Evolutionary conservation across 2,329 filamentous ascomycete genomes (phyloP).

Genomic region (Scortechinia acanthostroma): DNA sequence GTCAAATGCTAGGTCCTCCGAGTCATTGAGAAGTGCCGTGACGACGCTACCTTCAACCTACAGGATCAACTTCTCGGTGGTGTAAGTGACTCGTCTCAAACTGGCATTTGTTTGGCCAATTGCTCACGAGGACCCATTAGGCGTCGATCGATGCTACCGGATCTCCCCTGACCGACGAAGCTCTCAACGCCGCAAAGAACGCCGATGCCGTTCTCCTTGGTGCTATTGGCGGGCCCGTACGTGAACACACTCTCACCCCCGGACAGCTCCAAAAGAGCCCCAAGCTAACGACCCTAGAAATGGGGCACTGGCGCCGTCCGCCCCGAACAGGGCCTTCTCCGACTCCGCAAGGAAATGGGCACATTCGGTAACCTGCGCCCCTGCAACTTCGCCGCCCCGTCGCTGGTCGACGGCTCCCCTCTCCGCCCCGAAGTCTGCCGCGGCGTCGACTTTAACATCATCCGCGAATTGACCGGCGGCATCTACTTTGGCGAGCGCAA

Average conservation of each 20-base stretch:
- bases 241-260: not conserved
- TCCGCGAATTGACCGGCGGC: conserved; percentile 84
- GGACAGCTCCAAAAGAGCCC: not conserved
- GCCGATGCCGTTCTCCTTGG: conserved; percentile 88
- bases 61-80: conserved; percentile 86
- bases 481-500: conserved; percentile 91
- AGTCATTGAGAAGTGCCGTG: conserved; percentile 67
- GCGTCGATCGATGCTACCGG: conserved; percentile 81
- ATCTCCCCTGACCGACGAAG: conserved; percentile 72
- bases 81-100: conserved; percentile 45
- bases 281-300: conserved; percentile 37
- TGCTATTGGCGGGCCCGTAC: conserved; percentile 78
- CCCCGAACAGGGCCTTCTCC: conserved; percentile 85
- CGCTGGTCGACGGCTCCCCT: conserved; percentile 76
- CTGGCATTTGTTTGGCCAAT: not conserved
- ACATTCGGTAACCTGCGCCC: conserved; percentile 93
- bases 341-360: conserved; percentile 84
- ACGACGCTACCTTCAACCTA: conserved; percentile 75
- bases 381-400: conserved; percentile 88
- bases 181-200: conserved; percentile 73
- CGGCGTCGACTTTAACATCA: conserved; percentile 84
- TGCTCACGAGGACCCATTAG: conserved; percentile 31
- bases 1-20: conserved; percentile 70
- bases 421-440: conserved; percentile 79
- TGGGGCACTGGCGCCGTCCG: conserved; percentile 86